A percentile compares a stretch with the other conserved stretches of the same genome.
phyloP scores from a whole-genome alignment of 2,329 filamentous ascomycete genomes.

The Exophiala bonariae region DNA sequence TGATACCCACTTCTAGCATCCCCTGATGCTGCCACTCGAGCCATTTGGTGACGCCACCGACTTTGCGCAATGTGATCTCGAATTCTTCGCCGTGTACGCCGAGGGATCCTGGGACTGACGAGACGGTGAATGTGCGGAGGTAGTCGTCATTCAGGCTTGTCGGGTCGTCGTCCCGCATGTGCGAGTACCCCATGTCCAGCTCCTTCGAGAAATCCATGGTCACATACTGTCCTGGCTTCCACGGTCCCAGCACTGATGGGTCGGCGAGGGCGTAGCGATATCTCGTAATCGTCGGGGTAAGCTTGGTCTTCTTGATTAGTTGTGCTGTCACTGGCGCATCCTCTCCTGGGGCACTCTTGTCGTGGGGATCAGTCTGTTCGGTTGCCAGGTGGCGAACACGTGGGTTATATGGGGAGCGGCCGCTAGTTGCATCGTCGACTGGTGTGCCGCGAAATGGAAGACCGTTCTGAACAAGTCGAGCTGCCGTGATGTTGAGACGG shows the following conservation, averaged over 20 bases:
- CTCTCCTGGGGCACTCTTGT: slow-evolving; percentile 9
- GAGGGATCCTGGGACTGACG: slow-evolving; percentile 52
- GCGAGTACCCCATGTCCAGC: slow-evolving; percentile 71
- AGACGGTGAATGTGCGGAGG: slow-evolving; percentile 79
- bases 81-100: slow-evolving; percentile 50
- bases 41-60: slow-evolving; percentile 68
- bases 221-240: slow-evolving; percentile 73
- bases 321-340: slow-evolving; percentile 46
- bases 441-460: slow-evolving; percentile 66
- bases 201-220: slow-evolving; percentile 71
- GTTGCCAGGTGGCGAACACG: slow-evolving; percentile 62
- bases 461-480: slow-evolving; percentile 63
- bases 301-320: slow-evolving; percentile 56
- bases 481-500: slow-evolving; percentile 62
- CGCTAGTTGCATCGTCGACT: slow-evolving; percentile 45
- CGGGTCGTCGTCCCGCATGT: slow-evolving; percentile 83
- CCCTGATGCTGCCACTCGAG: slow-evolving; percentile 60
- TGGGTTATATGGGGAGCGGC: slow-evolving; percentile 74
- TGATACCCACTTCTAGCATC: slow-evolving; percentile 63
- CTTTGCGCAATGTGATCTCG: slow-evolving; percentile 70
- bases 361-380: slow-evolving; percentile 49
- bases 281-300: slow-evolving; percentile 68
- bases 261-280: slow-evolving; percentile 58
- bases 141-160: slow-evolving; percentile 81
- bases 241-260: slow-evolving; percentile 41